Evolutionary conservation across 345 rosid genomes (phyloP).

Genomic region (Citrus reticulata): DNA sequence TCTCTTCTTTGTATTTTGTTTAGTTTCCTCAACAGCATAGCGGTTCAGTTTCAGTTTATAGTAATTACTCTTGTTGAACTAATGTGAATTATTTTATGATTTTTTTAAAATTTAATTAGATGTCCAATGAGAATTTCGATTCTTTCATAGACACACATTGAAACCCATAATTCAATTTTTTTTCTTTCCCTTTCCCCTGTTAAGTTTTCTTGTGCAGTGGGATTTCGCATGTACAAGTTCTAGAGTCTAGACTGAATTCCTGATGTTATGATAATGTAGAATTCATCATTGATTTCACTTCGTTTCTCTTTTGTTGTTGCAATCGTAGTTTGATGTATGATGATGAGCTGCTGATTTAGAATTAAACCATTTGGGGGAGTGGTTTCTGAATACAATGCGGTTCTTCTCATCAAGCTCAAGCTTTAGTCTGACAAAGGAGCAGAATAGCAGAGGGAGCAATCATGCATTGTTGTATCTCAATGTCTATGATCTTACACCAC

Average conservation of each 20-base stretch:
- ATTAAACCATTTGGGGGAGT: slow-evolving; percentile 14
- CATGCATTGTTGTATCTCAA: slow-evolving; percentile 60
- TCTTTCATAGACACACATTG: neutral
- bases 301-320: neutral
- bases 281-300: neutral
- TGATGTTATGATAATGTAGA: neutral
- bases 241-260: neutral
- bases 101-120: neutral
- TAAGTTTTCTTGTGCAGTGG: neutral
- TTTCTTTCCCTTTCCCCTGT: neutral
- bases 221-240: neutral
- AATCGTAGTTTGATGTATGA: slow-evolving; percentile 8
- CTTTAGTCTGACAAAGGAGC: slow-evolving; percentile 47
- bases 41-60: neutral
- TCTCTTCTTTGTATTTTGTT: neutral
- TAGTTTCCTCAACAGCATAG: neutral
- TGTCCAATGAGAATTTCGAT: neutral
- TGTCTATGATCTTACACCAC: slow-evolving; percentile 92
- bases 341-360: slow-evolving; percentile 27
- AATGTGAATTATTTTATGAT: neutral
- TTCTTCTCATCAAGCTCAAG: slow-evolving; percentile 60
- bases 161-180: neutral
- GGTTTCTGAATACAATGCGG: slow-evolving; percentile 48
- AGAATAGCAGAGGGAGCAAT: slow-evolving; percentile 30
- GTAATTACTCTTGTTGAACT: slow-evolving; percentile 3